Percentiles rank a stretch among this genome's conserved stretches.
Conservation (phyloP, 1,139 yeast genomes). For the Hanseniaspora gamundiae region DNA sequence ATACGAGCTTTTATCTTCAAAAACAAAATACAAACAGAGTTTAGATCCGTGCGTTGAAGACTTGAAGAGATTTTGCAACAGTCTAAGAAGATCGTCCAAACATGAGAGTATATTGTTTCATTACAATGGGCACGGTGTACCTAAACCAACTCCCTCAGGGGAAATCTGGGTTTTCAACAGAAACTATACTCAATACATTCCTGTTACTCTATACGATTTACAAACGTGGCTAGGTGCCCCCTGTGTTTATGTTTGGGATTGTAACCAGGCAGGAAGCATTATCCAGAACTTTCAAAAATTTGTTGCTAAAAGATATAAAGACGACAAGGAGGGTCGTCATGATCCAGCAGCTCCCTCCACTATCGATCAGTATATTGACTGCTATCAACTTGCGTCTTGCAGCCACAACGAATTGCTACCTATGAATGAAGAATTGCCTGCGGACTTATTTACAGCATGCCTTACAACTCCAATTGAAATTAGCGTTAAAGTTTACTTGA, state of each 20-base stretch:
- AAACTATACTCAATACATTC: slow-evolving; percentile 94
- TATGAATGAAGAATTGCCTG: slow-evolving; percentile 91
- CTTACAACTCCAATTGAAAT: slow-evolving; percentile 92
- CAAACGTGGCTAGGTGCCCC: slow-evolving; percentile 99
- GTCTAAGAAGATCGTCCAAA: slow-evolving; percentile 78
- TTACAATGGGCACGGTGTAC: slow-evolving; percentile 98
- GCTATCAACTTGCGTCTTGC: slow-evolving; percentile 92
- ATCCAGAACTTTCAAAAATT: slow-evolving; percentile 81
- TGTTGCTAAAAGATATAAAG: slow-evolving; percentile 82
- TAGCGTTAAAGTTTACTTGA: slow-evolving; percentile 81
- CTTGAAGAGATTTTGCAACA: slow-evolving; percentile 81
- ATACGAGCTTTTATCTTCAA: slow-evolving; percentile 75
- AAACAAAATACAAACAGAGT: slow-evolving; percentile 84
- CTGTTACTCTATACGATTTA: slow-evolving; percentile 81
- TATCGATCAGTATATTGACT: slow-evolving; percentile 50
- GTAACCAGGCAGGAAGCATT: slow-evolving; percentile 90
- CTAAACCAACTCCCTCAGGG: slow-evolving; percentile 94
- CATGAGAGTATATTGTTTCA: slow-evolving; percentile 87
- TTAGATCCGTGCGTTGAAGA: slow-evolving; percentile 95
- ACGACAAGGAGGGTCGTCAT: slow-evolving; percentile 65
- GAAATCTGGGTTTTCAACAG: slow-evolving; percentile 98
- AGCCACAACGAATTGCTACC: slow-evolving; percentile 76
- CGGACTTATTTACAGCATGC: slow-evolving; percentile 91
- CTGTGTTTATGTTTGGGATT: slow-evolving; percentile 87
- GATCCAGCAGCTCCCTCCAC: slow-evolving; percentile 55